Conservation (phyloP, 2,329 filamentous ascomycete genomes). For the Beauveria rudraprayagi region DNA sequence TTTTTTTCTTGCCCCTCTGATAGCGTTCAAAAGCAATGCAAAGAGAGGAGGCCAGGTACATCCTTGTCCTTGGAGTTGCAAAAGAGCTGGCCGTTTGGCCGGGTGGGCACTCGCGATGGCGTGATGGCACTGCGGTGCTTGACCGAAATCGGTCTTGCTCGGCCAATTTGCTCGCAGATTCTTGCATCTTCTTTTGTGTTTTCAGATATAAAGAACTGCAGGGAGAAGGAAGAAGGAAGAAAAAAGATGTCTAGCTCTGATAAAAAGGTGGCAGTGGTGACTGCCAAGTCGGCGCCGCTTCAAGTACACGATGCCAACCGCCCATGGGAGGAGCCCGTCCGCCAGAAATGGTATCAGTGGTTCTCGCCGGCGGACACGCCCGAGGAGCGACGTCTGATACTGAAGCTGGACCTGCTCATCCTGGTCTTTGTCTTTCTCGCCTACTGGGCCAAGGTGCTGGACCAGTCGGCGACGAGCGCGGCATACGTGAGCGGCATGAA, state of each 20-base stretch:
- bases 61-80: background rate
- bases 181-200: no score
- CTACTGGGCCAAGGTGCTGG: slow-evolving; percentile 49
- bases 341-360: slow-evolving; percentile 34
- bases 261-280: background rate
- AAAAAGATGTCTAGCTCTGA: background rate
- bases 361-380: slow-evolving; percentile 39
- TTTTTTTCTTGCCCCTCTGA: no score
- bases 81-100: background rate
- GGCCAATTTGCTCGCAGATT: no score
- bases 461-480: slow-evolving; percentile 15
- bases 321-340: background rate
- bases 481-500: slow-evolving; percentile 34
- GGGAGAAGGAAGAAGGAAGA: background rate
- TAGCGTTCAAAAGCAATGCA: background rate
- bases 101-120: background rate
- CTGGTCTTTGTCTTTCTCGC: slow-evolving; percentile 48
- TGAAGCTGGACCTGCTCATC: slow-evolving; percentile 48
- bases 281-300: background rate
- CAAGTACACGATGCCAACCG: background rate
- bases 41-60: no score
- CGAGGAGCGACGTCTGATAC: slow-evolving; percentile 31
- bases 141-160: background rate
- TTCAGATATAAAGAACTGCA: background rate
- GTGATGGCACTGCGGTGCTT: background rate